phyloP scores from a whole-genome alignment of 371 early-diverging fungal species.

The Mucor lusitanicus region DNA sequence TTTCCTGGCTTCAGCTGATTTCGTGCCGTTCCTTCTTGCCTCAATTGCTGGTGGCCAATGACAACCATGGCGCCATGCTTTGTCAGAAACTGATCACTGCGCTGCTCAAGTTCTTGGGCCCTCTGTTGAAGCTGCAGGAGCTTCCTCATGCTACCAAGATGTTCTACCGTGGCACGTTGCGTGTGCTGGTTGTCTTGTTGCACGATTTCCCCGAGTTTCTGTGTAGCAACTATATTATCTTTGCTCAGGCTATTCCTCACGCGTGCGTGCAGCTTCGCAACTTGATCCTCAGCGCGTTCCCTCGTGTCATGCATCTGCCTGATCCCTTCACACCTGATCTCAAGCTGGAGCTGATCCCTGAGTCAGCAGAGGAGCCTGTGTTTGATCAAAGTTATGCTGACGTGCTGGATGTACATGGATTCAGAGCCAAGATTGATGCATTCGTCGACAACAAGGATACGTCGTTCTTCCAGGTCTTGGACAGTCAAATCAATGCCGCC shows the following conservation, averaged over 20 bases:
- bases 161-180: slow-evolving; percentile 87
- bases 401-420: slow-evolving; percentile 48
- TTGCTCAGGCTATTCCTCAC: slow-evolving; percentile 89
- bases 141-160: slow-evolving; percentile 70
- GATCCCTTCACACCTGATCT: slow-evolving; percentile 94
- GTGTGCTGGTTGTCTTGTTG: slow-evolving; percentile 87
- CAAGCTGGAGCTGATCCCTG: slow-evolving; percentile 83
- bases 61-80: slow-evolving; percentile 73
- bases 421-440: slow-evolving; percentile 70
- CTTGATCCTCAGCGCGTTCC: slow-evolving; percentile 92
- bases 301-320: slow-evolving; percentile 90
- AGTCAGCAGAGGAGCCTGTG: slow-evolving; percentile 54
- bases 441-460: slow-evolving; percentile 62
- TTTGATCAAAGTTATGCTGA: slow-evolving; percentile 60
- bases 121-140: slow-evolving; percentile 70
- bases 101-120: slow-evolving; percentile 83
- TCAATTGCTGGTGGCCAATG: slow-evolving; percentile 61
- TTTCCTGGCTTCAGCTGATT: slow-evolving; percentile 93
- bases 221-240: slow-evolving; percentile 83
- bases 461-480: slow-evolving; percentile 18
- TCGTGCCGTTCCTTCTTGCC: slow-evolving; percentile 91
- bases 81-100: slow-evolving; percentile 81
- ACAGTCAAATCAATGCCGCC: slow-evolving; percentile 32
- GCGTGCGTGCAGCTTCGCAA: slow-evolving; percentile 94
- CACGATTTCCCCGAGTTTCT: slow-evolving; percentile 98